phyloP scores from a whole-genome alignment of 371 early-diverging fungal species.

The Apophysomyces ossiformis region DNA sequence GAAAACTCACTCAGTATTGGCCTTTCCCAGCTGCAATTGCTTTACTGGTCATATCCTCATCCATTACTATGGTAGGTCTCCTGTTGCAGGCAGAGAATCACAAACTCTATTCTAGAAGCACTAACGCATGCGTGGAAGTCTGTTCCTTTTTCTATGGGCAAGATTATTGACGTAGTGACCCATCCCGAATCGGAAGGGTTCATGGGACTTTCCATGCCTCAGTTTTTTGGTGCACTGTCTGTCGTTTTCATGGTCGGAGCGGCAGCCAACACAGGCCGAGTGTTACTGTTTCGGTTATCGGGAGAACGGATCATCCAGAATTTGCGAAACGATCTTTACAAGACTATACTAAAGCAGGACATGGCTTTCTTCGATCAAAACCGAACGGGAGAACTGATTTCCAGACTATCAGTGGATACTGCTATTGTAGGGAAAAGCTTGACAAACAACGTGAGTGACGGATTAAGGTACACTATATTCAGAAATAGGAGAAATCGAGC shows the following conservation, averaged over 20 bases:
- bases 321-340: constrained; percentile 60
- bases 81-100: neutral
- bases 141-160: constrained; percentile 82
- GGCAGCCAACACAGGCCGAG: constrained; percentile 76
- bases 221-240: constrained; percentile 60
- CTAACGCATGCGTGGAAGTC: constrained; percentile 29
- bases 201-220: constrained; percentile 57
- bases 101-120: neutral
- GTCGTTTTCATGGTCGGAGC: constrained; percentile 71
- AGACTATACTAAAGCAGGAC: constrained; percentile 64
- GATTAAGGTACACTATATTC: constrained; percentile 56
- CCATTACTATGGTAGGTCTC: constrained; percentile 67
- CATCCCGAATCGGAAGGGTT: constrained; percentile 50
- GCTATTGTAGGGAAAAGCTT: constrained; percentile 79
- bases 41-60: constrained; percentile 72
- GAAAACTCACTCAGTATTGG: neutral
- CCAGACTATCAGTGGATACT: constrained; percentile 76
- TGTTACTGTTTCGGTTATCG: constrained; percentile 71
- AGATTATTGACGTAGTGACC: constrained; percentile 77
- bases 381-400: constrained; percentile 79
- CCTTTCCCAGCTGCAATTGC: constrained; percentile 43
- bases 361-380: constrained; percentile 79
- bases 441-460: constrained; percentile 82
- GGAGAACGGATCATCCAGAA: constrained; percentile 77
- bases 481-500: neutral